phyloP scores from a whole-genome alignment of 192 early-diverging fungal species.

The Dissophora ornata region DNA sequence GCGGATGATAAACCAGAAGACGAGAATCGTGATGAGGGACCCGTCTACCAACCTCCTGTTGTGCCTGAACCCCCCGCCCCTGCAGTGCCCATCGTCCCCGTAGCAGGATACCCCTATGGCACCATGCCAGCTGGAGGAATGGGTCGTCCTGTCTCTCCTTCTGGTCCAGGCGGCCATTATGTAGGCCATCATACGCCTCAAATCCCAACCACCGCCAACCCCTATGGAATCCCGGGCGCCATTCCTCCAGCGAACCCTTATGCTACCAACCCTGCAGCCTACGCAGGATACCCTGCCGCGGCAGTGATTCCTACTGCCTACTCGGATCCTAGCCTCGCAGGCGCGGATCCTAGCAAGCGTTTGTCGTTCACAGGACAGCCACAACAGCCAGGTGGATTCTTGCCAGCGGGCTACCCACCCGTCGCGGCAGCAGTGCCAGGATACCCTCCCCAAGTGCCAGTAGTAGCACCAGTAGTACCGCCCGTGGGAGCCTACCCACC shows the following conservation, averaged over 20 bases:
- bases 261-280: conserved; percentile 11
- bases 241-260: conserved; percentile 18
- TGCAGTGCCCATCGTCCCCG: conserved; percentile 36
- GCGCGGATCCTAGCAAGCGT: conserved; percentile 34
- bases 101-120: conserved; percentile 39
- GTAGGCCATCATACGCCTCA: conserved; percentile 41
- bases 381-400: conserved; percentile 24
- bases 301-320: conserved; percentile 7
- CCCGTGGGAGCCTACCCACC: too few species aligned
- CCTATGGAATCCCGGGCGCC: conserved; percentile 29
- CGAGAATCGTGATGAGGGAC: conserved; percentile 33
- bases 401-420: conserved; percentile 25
- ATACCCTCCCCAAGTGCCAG: conserved; percentile 31
- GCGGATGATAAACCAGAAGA: conserved; percentile 39
- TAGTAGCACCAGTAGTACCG: too few species aligned
- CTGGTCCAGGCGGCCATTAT: conserved; percentile 14
- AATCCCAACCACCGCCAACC: conserved; percentile 23
- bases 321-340: conserved; percentile 19
- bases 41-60: conserved; percentile 48
- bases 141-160: conserved; percentile 30
- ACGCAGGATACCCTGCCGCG: conserved; percentile 38
- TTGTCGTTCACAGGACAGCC: conserved; percentile 36
- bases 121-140: conserved; percentile 25
- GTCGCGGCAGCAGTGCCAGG: conserved; percentile 2
- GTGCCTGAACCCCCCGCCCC: conserved; percentile 26